A percentile compares a stretch with the other conserved stretches of the same genome.
Conservation (phyloP, 176 grass and related monocot species). For the Carex pumila region DNA sequence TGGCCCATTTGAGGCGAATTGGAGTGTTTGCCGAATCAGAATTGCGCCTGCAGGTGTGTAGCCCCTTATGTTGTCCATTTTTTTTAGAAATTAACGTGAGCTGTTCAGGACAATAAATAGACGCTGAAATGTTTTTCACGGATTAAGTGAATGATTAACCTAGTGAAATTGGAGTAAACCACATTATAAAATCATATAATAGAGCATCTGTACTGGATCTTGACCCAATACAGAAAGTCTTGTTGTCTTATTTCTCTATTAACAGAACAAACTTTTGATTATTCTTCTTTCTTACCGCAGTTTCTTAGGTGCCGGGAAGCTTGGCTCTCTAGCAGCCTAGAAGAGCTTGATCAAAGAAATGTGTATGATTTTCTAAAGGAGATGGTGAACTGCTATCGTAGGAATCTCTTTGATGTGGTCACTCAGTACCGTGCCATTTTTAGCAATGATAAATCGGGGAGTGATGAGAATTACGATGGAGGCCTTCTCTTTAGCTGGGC, state of each 20-base stretch:
- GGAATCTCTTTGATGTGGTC: slow-evolving; percentile 92
- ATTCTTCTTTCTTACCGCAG: slow-evolving; percentile 33
- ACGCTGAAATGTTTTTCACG: background rate
- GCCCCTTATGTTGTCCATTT: background rate
- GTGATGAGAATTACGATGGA: slow-evolving; percentile 78
- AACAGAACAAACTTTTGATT: background rate
- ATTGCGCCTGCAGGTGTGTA: slow-evolving; percentile 76
- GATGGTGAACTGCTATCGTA: slow-evolving; percentile 80
- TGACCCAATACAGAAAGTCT: background rate
- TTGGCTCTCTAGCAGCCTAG: slow-evolving; percentile 82
- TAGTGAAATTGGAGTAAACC: background rate
- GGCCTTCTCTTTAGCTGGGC: slow-evolving; percentile 96
- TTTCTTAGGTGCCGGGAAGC: slow-evolving; percentile 98
- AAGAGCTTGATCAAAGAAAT: slow-evolving; percentile 88
- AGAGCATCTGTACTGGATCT: background rate
- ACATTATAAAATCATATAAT: background rate
- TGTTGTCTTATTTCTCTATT: background rate
- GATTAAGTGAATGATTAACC: background rate
- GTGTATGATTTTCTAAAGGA: slow-evolving; percentile 86
- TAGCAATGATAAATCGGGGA: slow-evolving; percentile 96
- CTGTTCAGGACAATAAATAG: background rate
- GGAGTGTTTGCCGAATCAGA: slow-evolving; percentile 87
- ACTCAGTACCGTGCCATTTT: slow-evolving; percentile 98
- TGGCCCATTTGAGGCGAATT: slow-evolving; percentile 83
- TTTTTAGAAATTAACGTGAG: background rate